Evolutionary conservation across 768 basidiomycete genomes (phyloP).

Genomic region (Gloeophyllum trabeum): DNA sequence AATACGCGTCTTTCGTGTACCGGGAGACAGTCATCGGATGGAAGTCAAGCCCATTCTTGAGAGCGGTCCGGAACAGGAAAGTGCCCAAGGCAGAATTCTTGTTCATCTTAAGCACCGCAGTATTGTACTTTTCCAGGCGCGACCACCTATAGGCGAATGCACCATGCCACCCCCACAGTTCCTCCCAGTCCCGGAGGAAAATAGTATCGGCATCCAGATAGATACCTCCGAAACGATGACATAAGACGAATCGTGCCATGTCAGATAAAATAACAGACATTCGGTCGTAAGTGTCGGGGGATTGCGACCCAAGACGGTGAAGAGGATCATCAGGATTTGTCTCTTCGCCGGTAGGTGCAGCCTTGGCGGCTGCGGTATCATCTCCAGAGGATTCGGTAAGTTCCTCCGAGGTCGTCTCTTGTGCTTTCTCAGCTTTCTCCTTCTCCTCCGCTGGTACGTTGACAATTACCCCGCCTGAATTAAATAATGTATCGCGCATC

Average conservation of each 20-base stretch:
- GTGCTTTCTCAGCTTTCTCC: constrained; percentile 20
- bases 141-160: constrained; percentile 98
- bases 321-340: constrained; percentile 33
- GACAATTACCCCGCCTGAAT: constrained; percentile 72
- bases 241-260: constrained; percentile 96
- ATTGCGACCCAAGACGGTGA: constrained; percentile 84
- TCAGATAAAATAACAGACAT: constrained; percentile 91
- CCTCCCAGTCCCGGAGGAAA: constrained; percentile 96
- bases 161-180: constrained; percentile 93
- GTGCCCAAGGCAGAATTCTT: constrained; percentile 85
- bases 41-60: constrained; percentile 92
- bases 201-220: constrained; percentile 97
- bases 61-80: constrained; percentile 88
- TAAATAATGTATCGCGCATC: constrained; percentile 70
- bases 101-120: constrained; percentile 90
- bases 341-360: constrained; percentile 8
- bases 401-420: constrained; percentile 10
- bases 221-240: constrained; percentile 91
- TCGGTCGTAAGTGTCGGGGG: constrained; percentile 78
- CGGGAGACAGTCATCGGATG: constrained; percentile 92
- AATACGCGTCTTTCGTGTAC: constrained; percentile 81
- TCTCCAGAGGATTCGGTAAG: constrained; percentile 8
- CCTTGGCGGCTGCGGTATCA: constrained; percentile 9
- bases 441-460: constrained; percentile 32
- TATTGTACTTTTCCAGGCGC: constrained; percentile 87